A percentile compares a stretch with the other conserved stretches of the same genome.
Conservation (phyloP, 805 yeast genomes). For the Scheffersomyces amazonensis region DNA sequence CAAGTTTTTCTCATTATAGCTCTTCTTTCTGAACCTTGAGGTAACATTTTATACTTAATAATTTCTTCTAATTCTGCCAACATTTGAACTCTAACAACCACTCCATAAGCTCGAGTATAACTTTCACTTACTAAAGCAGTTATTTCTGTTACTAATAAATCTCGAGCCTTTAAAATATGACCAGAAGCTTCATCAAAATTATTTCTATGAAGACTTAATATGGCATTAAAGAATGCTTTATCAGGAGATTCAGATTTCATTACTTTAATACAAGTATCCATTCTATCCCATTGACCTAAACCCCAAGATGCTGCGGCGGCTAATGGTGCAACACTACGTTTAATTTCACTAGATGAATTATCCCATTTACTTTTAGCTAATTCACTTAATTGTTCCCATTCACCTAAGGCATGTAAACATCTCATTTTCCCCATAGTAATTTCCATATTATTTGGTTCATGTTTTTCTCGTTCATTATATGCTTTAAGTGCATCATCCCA, state of each 20-base stretch:
- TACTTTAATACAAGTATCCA: constrained; percentile 86
- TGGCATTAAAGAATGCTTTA: constrained; percentile 91
- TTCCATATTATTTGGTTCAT: constrained; percentile 71
- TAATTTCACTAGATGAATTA: constrained; percentile 64
- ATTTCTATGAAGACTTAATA: constrained; percentile 79
- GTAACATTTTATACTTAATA: constrained; percentile 79
- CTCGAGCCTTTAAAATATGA: constrained; percentile 83
- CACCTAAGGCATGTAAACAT: constrained; percentile 97
- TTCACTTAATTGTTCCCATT: constrained; percentile 90
- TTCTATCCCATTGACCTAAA: constrained; percentile 91
- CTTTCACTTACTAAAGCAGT: constrained; percentile 94
- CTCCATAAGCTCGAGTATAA: constrained; percentile 94
- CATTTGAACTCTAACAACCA: constrained; percentile 96
- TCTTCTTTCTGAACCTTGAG: constrained; percentile 79
- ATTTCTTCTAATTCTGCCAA: constrained; percentile 95
- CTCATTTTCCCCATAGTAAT: constrained; percentile 97
- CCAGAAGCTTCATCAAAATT: constrained; percentile 77
- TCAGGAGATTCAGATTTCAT: constrained; percentile 94
- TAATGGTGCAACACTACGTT: constrained; percentile 86
- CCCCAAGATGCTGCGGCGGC: constrained; percentile 99
- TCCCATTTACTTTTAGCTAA: constrained; percentile 87
- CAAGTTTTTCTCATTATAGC: constrained; percentile 83
- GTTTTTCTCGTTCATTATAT: constrained; percentile 71
- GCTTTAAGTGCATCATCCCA: constrained; percentile 98
- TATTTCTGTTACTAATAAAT: constrained; percentile 84